Base-by-base conservation (phyloP, 1,284 basidiomycete species). In the Uromyces viciae-fabae region DNA sequence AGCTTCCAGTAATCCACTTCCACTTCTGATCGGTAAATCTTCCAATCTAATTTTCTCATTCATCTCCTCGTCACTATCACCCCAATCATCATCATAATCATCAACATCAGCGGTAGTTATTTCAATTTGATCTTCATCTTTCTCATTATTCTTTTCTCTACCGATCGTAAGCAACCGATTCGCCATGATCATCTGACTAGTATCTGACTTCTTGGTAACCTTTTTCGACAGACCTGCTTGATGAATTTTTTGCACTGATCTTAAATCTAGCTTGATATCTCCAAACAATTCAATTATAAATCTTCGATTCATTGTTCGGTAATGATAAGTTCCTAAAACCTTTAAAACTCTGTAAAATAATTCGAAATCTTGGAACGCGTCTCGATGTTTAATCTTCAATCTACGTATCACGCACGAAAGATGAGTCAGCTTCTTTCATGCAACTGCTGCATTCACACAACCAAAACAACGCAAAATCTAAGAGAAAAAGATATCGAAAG, bases 281-380 rank as follows among this genome's bases (percentile, higher is more conserved):
- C 77, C 68, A 79, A 99, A 98, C 7, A 98, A 88, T 82, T 99
- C 95, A 83, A 98, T 87, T 83, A 99, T 92, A 85, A 94, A 97
- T 79, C 94, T 89, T 68, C 96, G 90, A 75, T 97, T 94, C 15
- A 94, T 93, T 14, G 94, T 89, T 43, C 94, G 92, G 86, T 94
- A 97, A 83, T 93, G 91, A 82, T 94, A 93, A 0, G 91, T 92
- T 1, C 93, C 94, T 79, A 98, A 91, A 71, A 92, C 91, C 80
- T 94, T 92, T 46, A 96, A 87, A 0, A 92, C 93, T 52, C 94
- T 91, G 86, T 92, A 94, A 84, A 93, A 91, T 85, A 95, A 89
- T 9, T 90, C 88, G 0, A 92, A 89, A 0, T 94, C 94, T 7
- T 89, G 87, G 87, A 97, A 97, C 42, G 92, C 89, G 4, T 84